These are phyloP conservation scores for Amyloporia xantha DNA, from an alignment of 768 basidiomycete species.

Conservation along the genomic window DNA sequence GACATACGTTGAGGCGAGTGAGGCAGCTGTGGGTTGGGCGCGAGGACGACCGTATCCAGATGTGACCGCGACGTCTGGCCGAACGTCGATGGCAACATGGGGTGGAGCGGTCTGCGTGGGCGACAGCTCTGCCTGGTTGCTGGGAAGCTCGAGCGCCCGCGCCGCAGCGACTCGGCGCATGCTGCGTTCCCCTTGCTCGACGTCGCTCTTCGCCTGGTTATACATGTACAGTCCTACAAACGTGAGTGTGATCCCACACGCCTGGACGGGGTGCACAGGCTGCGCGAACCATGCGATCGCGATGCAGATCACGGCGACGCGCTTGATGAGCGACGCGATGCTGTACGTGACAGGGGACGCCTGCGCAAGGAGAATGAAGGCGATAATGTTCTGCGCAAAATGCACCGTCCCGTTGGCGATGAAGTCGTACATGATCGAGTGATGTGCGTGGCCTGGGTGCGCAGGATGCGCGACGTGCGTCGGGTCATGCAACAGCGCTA, in stretches of 20 bases:
- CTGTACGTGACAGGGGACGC: constrained; percentile 99
- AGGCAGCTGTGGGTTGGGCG: not conserved
- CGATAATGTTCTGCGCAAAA: constrained; percentile 95
- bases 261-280: constrained; percentile 76
- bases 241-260: constrained; percentile 83
- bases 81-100: constrained; percentile 6
- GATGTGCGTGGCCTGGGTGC: constrained; percentile 36
- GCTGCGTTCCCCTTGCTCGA: constrained; percentile 89
- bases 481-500: constrained; percentile 37
- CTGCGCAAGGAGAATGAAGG: constrained; percentile 91
- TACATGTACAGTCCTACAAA: constrained; percentile 93
- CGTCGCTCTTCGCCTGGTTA: constrained; percentile 88
- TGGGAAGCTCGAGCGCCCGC: constrained; percentile 62
- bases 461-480: constrained; percentile 35
- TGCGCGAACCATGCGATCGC: constrained; percentile 97
- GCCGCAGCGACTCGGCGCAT: constrained; percentile 72
- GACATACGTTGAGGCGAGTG: not conserved
- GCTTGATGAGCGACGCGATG: constrained; percentile 96
- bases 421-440: constrained; percentile 75
- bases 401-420: constrained; percentile 94
- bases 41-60: constrained; percentile 18
- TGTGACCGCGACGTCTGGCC: constrained; percentile 9
- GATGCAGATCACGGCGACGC: constrained; percentile 96
- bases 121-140: constrained; percentile 53
- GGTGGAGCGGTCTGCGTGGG: constrained; percentile 30